A percentile compares a stretch with the other conserved stretches of the same genome.
phyloP scores from a whole-genome alignment of 306 rosid genomes.

The Sindora glabra region DNA sequence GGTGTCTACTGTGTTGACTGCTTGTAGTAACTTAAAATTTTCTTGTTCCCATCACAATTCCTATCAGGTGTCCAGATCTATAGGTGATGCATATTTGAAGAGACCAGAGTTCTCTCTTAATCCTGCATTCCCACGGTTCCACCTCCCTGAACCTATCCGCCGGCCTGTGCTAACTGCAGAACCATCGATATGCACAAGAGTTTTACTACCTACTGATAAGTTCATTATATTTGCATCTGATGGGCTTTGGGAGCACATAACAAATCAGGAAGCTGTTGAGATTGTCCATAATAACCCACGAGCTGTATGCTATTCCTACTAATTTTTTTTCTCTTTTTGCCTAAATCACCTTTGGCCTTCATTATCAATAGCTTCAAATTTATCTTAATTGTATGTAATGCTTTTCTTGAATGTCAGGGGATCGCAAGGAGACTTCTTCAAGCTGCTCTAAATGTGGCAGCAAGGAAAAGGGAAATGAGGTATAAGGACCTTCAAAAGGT shows the following conservation, averaged over 20 bases:
- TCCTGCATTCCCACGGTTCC: slow-evolving; percentile 71
- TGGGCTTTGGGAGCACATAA: slow-evolving; percentile 85
- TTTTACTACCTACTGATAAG: slow-evolving; percentile 52
- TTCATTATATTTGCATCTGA: slow-evolving; percentile 87
- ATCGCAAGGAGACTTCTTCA: slow-evolving; percentile 61
- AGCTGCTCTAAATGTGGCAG: slow-evolving; percentile 65
- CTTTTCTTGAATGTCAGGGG: slow-evolving; percentile 42
- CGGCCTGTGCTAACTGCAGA: slow-evolving; percentile 79
- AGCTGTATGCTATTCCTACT: slow-evolving; percentile 32
- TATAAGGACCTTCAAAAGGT: slow-evolving; percentile 64
- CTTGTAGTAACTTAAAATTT: slow-evolving; percentile 10
- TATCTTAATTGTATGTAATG: too few relatives aligned
- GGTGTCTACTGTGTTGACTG: too few relatives aligned
- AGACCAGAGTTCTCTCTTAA: slow-evolving; percentile 73
- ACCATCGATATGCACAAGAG: slow-evolving; percentile 59
- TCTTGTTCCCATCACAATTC: slow-evolving; percentile 10
- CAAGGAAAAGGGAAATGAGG: slow-evolving; percentile 60
- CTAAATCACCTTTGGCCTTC: too few relatives aligned
- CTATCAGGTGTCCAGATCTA: slow-evolving; percentile 80
- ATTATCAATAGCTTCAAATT: too few relatives aligned
- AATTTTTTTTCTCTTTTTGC: background rate
- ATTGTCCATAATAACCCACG: slow-evolving; percentile 61
- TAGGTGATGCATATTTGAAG: slow-evolving; percentile 90
- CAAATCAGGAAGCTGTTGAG: slow-evolving; percentile 74
- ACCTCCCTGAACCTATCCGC: slow-evolving; percentile 59